A percentile compares a stretch with the other conserved stretches of the same genome.
phyloP scores from a whole-genome alignment of 2,329 filamentous ascomycete species.

The Fusarium foetens region DNA sequence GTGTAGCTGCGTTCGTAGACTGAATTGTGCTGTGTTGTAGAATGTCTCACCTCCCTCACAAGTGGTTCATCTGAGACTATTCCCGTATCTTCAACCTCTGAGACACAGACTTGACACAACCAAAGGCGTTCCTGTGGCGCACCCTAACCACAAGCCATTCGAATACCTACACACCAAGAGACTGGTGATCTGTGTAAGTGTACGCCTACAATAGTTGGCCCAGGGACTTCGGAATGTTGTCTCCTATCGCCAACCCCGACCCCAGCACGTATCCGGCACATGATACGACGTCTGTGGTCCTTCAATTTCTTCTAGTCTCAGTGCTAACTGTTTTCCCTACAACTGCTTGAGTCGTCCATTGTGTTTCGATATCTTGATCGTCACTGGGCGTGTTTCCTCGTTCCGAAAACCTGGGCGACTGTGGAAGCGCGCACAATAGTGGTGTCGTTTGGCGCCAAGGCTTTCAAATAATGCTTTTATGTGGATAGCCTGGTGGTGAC shows the following conservation, averaged over 20 bases:
- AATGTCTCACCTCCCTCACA: neutral
- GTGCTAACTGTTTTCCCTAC: rapidly evolving
- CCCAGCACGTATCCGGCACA: conserved; percentile 24
- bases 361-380: neutral
- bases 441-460: neutral
- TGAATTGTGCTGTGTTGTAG: rapidly evolving
- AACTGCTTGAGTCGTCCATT: neutral
- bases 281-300: neutral
- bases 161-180: neutral
- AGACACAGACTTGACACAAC: neutral
- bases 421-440: neutral
- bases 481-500: neutral
- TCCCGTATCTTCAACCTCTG: neutral
- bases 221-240: conserved; percentile 11
- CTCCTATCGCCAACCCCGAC: conserved; percentile 11
- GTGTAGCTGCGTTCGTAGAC: rapidly evolving
- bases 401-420: neutral
- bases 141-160: neutral
- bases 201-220: neutral
- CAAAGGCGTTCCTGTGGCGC: neutral
- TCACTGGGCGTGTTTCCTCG: neutral
- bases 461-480: neutral
- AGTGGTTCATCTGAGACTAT: neutral
- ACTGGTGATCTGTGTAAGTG: neutral
- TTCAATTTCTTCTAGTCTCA: neutral